phyloP scores from a whole-genome alignment of 164 flowering plant genomes.

The Taxillus chinensis region DNA sequence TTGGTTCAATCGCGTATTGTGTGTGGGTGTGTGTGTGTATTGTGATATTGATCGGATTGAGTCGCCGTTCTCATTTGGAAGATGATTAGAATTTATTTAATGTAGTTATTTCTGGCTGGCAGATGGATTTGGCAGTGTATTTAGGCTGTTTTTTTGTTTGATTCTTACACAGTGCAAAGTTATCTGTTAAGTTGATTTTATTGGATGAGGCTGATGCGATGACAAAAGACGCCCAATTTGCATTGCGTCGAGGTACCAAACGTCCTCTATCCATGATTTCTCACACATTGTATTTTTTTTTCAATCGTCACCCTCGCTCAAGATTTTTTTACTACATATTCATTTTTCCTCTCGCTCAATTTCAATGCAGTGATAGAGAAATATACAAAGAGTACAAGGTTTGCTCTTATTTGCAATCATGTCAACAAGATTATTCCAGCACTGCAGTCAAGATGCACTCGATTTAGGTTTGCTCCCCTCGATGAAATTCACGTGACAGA shows the following conservation, averaged over 20 bases:
- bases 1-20: too few species aligned
- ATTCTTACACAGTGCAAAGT: slow-evolving; percentile 42
- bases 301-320: too few species aligned
- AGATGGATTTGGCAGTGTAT: too few species aligned
- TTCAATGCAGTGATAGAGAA: slow-evolving; percentile 81
- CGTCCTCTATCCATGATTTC: background rate
- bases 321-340: background rate
- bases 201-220: slow-evolving; percentile 98
- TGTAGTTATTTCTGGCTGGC: too few species aligned
- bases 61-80: too few species aligned
- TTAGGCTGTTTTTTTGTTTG: too few species aligned
- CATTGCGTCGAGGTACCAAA: slow-evolving; percentile 74
- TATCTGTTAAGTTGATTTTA: slow-evolving; percentile 75
- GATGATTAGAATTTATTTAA: too few species aligned
- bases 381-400: slow-evolving; percentile 87
- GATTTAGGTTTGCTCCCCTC: slow-evolving; percentile 96
- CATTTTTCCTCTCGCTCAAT: slow-evolving; percentile 1
- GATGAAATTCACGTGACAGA: slow-evolving; percentile 64
- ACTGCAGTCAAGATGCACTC: slow-evolving; percentile 91
- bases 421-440: slow-evolving; percentile 98
- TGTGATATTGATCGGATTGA: too few species aligned
- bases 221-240: slow-evolving; percentile 99
- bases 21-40: too few species aligned
- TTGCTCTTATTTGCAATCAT: slow-evolving; percentile 87
- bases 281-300: background rate